A percentile compares a stretch with the other conserved stretches of the same genome.
Evolutionary conservation across 208 protist genomes (phyloP).

Genomic region (Leishmania major): DNA sequence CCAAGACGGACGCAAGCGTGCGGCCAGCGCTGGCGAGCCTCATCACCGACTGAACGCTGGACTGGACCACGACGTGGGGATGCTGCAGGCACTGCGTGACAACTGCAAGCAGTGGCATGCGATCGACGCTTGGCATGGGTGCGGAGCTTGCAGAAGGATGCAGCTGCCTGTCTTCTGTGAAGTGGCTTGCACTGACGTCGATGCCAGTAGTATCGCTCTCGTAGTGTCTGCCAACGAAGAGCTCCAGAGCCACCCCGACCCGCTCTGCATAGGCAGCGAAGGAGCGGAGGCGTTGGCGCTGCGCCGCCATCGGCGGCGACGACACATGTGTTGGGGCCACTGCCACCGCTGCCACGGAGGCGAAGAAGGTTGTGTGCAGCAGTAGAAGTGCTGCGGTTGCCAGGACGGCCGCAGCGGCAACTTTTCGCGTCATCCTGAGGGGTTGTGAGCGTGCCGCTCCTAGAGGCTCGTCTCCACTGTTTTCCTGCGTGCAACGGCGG

Average conservation of each 20-base stretch:
- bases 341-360: background rate
- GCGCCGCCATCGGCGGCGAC: background rate
- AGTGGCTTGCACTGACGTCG: background rate
- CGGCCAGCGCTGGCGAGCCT: background rate
- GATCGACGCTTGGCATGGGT: background rate
- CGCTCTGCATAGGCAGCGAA: slow-evolving; percentile 32
- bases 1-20: slow-evolving; percentile 14
- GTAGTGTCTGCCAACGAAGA: slow-evolving; percentile 4
- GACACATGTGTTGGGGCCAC: background rate
- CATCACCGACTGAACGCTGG: background rate
- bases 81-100: slow-evolving; percentile 14
- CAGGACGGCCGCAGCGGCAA: background rate
- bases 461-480: background rate
- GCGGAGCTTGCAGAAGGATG: background rate
- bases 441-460: background rate
- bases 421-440: background rate
- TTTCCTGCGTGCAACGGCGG: background rate
- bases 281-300: slow-evolving; percentile 15
- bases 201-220: background rate
- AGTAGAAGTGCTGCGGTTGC: background rate
- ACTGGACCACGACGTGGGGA: slow-evolving; percentile 10
- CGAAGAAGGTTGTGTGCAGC: background rate
- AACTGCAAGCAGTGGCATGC: background rate
- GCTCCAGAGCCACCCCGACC: slow-evolving; percentile 23
- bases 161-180: background rate